phyloP scores from a whole-genome alignment of 2,329 filamentous ascomycete genomes.

The Hypoxylon sp. region DNA sequence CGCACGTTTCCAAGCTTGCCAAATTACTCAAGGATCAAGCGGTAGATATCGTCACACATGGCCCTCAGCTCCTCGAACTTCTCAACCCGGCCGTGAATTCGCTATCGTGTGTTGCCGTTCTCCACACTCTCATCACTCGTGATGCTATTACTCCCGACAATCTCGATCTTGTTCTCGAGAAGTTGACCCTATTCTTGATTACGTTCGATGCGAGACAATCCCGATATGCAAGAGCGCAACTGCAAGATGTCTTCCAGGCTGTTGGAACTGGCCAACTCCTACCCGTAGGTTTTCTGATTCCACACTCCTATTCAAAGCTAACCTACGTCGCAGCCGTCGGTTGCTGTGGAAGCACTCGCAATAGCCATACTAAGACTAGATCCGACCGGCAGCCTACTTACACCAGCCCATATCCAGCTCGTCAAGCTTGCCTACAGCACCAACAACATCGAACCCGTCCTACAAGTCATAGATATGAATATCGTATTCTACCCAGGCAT shows the following conservation, averaged over 20 bases:
- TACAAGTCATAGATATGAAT: conserved; percentile 69
- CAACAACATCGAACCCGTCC: conserved; percentile 60
- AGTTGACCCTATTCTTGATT: conserved; percentile 56
- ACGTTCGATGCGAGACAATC: conserved; percentile 61
- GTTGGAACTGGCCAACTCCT: conserved; percentile 51
- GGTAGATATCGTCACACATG: conserved; percentile 47
- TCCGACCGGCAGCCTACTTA: conserved; percentile 71
- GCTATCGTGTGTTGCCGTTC: conserved; percentile 59
- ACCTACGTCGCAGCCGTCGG: conserved; percentile 58
- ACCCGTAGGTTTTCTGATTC: conserved; percentile 37
- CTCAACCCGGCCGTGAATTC: conserved; percentile 60
- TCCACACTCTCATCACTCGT: conserved; percentile 53
- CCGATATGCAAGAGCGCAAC: conserved; percentile 57
- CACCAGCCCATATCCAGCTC: conserved; percentile 67
- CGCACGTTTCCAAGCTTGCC: conserved; percentile 51
- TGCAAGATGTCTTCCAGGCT: conserved; percentile 56
- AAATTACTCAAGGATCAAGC: conserved; percentile 49
- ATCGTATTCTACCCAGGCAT: conserved; percentile 71
- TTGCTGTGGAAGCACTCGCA: conserved; percentile 57
- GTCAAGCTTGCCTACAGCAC: conserved; percentile 66
- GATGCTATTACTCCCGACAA: conserved; percentile 42
- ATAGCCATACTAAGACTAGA: conserved; percentile 71
- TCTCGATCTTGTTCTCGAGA: conserved; percentile 49
- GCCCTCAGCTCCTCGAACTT: conserved; percentile 53
- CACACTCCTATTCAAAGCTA: no score